A percentile compares a stretch with the other conserved stretches of the same genome.
phyloP scores from a whole-genome alignment of 768 basidiomycete genomes.

The Kwoniella mangroviensis region DNA sequence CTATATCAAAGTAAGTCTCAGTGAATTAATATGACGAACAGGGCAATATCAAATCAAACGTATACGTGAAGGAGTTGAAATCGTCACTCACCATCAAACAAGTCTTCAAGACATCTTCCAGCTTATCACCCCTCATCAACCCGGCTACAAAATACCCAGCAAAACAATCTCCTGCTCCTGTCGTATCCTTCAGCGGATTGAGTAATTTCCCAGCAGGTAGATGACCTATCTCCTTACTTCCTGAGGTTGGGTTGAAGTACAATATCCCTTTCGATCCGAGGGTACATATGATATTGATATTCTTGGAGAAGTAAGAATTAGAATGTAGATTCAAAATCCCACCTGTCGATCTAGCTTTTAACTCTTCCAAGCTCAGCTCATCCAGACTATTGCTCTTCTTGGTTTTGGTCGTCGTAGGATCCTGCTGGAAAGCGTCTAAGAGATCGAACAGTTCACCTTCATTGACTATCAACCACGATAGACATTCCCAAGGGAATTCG shows the following conservation, averaged over 20 bases:
- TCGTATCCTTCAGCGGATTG: conserved; percentile 51
- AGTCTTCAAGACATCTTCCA: conserved; percentile 40
- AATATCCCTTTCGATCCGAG: conserved; percentile 50
- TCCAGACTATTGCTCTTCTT: not conserved
- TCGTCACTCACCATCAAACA: conserved; percentile 49
- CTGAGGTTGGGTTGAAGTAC: conserved; percentile 24
- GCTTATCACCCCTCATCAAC: conserved; percentile 38
- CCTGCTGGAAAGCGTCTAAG: conserved; percentile 25
- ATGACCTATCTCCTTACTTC: conserved; percentile 20
- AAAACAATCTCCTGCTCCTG: conserved; percentile 58
- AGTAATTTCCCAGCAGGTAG: conserved; percentile 47
- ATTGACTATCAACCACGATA: conserved; percentile 60
- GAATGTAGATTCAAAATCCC: conserved; percentile 20
- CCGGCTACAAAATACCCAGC: conserved; percentile 56
- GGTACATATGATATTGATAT: conserved; percentile 48
- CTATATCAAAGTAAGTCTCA: conserved; percentile 10
- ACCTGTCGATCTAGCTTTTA: conserved; percentile 1
- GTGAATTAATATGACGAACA: too few species aligned
- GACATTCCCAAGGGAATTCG: conserved; percentile 54
- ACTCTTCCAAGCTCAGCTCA: conserved; percentile 3
- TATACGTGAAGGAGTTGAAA: too few species aligned
- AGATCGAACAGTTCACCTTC: conserved; percentile 57
- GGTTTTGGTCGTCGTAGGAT: not conserved
- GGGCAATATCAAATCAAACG: too few species aligned
- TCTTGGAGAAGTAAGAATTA: conserved; percentile 12